A percentile compares a stretch with the other conserved stretches of the same genome.
Conservation (phyloP, 2,329 filamentous ascomycete genomes). For the Fusarium keratoplasticum region DNA sequence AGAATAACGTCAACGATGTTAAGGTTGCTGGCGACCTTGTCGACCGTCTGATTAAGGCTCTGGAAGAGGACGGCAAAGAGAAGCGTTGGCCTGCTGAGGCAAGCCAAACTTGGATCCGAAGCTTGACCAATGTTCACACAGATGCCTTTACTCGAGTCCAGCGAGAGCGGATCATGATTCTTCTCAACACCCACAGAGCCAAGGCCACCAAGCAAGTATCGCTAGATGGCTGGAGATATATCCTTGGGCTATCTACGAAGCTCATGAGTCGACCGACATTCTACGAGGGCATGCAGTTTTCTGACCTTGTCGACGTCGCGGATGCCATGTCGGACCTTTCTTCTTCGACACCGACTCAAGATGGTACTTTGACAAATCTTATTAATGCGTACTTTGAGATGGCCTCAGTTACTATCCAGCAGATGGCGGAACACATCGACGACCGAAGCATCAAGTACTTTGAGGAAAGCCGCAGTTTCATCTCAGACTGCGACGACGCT, state of each 20-base stretch:
- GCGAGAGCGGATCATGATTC: constrained; percentile 57
- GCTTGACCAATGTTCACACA: constrained; percentile 50
- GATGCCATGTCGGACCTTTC: constrained; percentile 47
- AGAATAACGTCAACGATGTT: constrained; percentile 51
- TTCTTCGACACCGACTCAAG: constrained; percentile 37
- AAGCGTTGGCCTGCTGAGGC: constrained; percentile 48
- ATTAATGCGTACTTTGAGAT: constrained; percentile 49
- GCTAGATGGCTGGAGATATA: constrained; percentile 49
- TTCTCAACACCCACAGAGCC: constrained; percentile 45
- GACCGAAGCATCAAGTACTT: constrained; percentile 58
- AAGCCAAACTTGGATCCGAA: constrained; percentile 47
- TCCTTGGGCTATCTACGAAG: constrained; percentile 61
- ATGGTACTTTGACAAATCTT: constrained; percentile 47
- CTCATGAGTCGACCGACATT: constrained; percentile 64
- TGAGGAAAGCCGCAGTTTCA: constrained; percentile 42
- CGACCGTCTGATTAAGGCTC: constrained; percentile 46
- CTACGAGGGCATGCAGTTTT: constrained; percentile 59
- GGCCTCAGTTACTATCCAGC: constrained; percentile 51
- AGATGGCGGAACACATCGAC: constrained; percentile 58
- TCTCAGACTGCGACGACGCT: constrained; percentile 39
- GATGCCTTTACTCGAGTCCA: constrained; percentile 56
- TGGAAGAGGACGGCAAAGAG: constrained; percentile 46
- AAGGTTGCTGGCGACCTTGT: constrained; percentile 49
- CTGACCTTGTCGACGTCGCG: constrained; percentile 50
- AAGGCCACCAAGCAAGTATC: constrained; percentile 43